Evolutionary conservation across 805 yeast species (phyloP), one percentile per base, ranked within the genome.

Genomic region (Blastobotrys parvus): DNA sequence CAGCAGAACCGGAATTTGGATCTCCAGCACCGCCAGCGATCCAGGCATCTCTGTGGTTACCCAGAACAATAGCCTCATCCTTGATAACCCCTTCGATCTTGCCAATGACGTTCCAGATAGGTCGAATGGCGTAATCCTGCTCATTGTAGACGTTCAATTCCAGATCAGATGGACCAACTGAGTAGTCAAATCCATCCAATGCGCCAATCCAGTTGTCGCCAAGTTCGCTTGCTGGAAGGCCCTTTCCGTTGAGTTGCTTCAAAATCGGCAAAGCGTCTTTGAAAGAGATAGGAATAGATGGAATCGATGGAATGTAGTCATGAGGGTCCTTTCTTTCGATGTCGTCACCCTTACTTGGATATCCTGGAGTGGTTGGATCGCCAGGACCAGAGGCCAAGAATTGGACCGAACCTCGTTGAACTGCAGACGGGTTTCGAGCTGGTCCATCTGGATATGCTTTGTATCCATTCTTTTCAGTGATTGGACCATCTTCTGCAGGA

Each of bases 11-110:
- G 21, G 81, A 71, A 59, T 82, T 82, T 23, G 92, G 89, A 61
- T 83, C 92, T 20, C 77, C 80, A 1, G 89, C 88, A 13, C 86
- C 86, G 39, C 84, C 84, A 45, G 78, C 75, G 45, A 79, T 73
- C 92, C 90, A 84, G 2, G 89, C 79, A 57, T 83, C 92, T 43
- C 87, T 74, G 57, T 82, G 92, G 58, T 82, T 82, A 29, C 92
- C 92, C 44, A 82, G 58, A 29, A 83, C 58, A 38, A 82, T 69
- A 3, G 74, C 78, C 44, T 79, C 80, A 39, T 73, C 69, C 31
- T 64, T 60, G 32, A 68, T 64, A 10, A 60, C 57, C 33, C 89
- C 89, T 46, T 72, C 73, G 34, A 80, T 60, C 36, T 68, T 69
- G 7, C 82, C 89, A 53, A 77, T 68, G 23, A 80, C 80, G 53